These are phyloP conservation scores for Curvularia spicifera DNA, from an alignment of 2,329 filamentous ascomycete genomes.

Conservation along the genomic window DNA sequence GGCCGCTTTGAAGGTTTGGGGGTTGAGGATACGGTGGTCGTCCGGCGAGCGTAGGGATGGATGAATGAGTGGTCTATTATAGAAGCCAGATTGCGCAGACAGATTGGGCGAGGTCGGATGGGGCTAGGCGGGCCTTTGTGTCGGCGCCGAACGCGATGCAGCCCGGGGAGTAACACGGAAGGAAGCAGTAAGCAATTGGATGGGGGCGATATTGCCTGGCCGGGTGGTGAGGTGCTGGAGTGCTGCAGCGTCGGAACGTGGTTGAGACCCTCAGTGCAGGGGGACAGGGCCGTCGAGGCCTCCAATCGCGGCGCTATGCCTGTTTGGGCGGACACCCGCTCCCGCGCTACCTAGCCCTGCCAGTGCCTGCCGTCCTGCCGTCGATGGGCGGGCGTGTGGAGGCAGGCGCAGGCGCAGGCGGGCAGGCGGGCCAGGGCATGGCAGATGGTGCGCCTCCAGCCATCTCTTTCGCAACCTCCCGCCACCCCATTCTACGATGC, in stretches of 20 bases:
- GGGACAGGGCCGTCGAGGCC: not conserved
- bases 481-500: constrained; percentile 26
- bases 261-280: not conserved
- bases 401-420: not conserved
- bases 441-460: constrained; percentile 3
- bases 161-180: not conserved
- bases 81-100: constrained; percentile 17
- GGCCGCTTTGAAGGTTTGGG: constrained; percentile 1
- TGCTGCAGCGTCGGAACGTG: not conserved
- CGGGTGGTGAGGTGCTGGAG: not conserved
- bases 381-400: constrained; percentile 1
- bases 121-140: not conserved
- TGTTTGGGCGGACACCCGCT: constrained; percentile 7
- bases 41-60: constrained; percentile 16
- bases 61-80: not conserved
- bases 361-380: not conserved
- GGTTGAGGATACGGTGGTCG: constrained; percentile 22
- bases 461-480: constrained; percentile 17
- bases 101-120: constrained; percentile 5
- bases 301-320: constrained; percentile 7
- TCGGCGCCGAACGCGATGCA: not conserved
- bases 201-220: not conserved
- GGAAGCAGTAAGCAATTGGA: not conserved
- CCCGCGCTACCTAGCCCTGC: constrained; percentile 3
- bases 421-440: not conserved